Evolutionary conservation across 192 early-diverging fungal species (phyloP).

Genomic region (Backusella australiensis): DNA sequence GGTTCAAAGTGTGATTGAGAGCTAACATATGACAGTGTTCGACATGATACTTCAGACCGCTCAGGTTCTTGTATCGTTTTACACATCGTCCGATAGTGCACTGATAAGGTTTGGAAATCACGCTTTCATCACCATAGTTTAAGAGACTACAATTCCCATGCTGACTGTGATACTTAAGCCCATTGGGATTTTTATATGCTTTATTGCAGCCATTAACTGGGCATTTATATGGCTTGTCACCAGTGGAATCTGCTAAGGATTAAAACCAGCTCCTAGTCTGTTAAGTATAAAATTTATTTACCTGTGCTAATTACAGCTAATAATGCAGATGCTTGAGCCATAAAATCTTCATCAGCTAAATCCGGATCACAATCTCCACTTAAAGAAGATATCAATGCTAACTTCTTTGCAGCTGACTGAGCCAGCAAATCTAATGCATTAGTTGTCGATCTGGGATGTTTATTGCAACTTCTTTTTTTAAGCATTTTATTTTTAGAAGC

Average conservation of each 20-base stretch:
- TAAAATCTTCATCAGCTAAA: slow-evolving; percentile 37
- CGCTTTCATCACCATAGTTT: slow-evolving; percentile 52
- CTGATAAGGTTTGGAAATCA: slow-evolving; percentile 64
- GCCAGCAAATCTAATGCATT: slow-evolving; percentile 24
- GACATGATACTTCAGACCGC: slow-evolving; percentile 94
- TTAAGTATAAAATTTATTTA: background rate
- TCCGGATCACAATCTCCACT: slow-evolving; percentile 8
- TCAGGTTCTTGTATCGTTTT: slow-evolving; percentile 96
- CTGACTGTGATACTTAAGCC: slow-evolving; percentile 95
- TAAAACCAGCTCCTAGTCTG: background rate
- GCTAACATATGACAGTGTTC: slow-evolving; percentile 77
- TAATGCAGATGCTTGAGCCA: slow-evolving; percentile 35
- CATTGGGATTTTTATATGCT: slow-evolving; percentile 98
- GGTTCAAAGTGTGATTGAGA: slow-evolving; percentile 30
- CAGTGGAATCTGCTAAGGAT: slow-evolving; percentile 7
- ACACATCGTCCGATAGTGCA: slow-evolving; percentile 83
- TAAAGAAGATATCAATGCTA: slow-evolving; percentile 16
- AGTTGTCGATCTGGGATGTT: background rate
- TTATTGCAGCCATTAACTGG: slow-evolving; percentile 84
- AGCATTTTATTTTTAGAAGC: background rate
- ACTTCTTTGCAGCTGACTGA: slow-evolving; percentile 25
- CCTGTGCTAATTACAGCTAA: slow-evolving; percentile 27
- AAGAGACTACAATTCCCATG: slow-evolving; percentile 80
- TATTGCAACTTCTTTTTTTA: slow-evolving; percentile 18
- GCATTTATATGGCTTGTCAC: slow-evolving; percentile 89